phyloP scores from a whole-genome alignment of 345 rosid genomes.

The Eucalyptus urophylla region DNA sequence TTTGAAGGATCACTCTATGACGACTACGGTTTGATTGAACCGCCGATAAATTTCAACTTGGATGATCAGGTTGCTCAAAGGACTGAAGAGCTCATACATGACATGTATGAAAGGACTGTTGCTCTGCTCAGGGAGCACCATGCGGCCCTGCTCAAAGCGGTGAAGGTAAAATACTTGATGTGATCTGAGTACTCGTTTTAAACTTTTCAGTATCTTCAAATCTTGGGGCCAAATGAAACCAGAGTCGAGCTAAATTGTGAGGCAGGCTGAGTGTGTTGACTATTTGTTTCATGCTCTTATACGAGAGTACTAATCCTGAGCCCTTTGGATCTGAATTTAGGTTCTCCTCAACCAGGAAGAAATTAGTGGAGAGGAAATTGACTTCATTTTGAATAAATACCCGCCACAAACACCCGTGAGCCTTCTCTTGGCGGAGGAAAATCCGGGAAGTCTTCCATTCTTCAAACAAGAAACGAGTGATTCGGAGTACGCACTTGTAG shows the following conservation, averaged over 20 bases:
- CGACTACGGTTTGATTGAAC: conserved; percentile 61
- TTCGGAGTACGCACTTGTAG: conserved; percentile 18
- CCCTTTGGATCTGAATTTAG: conserved; percentile 14
- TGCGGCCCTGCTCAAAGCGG: conserved; percentile 71
- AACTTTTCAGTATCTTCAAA: not conserved
- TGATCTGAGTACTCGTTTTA: not conserved
- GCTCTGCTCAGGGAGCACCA: conserved; percentile 64
- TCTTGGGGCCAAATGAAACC: not conserved
- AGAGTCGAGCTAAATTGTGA: not conserved
- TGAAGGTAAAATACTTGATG: conserved; percentile 35
- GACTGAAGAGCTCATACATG: conserved; percentile 50
- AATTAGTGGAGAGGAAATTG: conserved; percentile 73
- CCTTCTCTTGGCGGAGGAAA: conserved; percentile 56
- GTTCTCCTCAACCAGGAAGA: conserved; percentile 72
- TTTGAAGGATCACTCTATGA: conserved; percentile 92
- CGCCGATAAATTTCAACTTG: conserved; percentile 71
- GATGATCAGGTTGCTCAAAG: conserved; percentile 72
- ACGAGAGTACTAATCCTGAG: not conserved
- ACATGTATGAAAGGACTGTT: conserved; percentile 52
- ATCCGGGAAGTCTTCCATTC: conserved; percentile 63
- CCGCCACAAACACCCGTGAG: conserved; percentile 62
- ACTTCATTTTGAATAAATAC: conserved; percentile 58
- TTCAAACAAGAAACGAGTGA: conserved; percentile 15
- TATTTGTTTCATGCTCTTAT: not conserved
- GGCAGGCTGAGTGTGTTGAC: not conserved